These are phyloP conservation scores for Serendipita sp. DNA, from an alignment of 768 basidiomycete species.

Conservation along the genomic window DNA sequence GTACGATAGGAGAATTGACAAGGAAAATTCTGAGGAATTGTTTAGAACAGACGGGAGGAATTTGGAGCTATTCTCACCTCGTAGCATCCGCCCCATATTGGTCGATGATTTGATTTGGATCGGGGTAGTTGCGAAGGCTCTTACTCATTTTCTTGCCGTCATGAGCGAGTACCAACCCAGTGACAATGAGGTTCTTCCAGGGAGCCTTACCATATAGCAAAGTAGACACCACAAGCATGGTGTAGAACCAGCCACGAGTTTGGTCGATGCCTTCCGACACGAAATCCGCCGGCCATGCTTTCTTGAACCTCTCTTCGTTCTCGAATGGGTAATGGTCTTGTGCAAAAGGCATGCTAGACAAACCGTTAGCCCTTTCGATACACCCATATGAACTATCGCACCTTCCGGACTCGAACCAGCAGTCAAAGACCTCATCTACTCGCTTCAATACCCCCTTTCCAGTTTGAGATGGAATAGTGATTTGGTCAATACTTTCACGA, in stretches of 20 bases:
- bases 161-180: slow-evolving; percentile 85
- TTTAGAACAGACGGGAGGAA: neutral
- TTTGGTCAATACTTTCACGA: slow-evolving; percentile 85
- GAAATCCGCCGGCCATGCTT: slow-evolving; percentile 85
- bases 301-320: slow-evolving; percentile 76
- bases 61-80: slow-evolving; percentile 31
- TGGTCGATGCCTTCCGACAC: slow-evolving; percentile 98
- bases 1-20: slow-evolving; percentile 96
- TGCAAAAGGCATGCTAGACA: slow-evolving; percentile 86
- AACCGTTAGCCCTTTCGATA: neutral
- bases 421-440: slow-evolving; percentile 97
- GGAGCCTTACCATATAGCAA: slow-evolving; percentile 87
- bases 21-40: slow-evolving; percentile 65
- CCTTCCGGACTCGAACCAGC: slow-evolving; percentile 99
- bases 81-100: slow-evolving; percentile 92
- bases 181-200: slow-evolving; percentile 96
- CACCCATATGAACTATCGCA: slow-evolving; percentile 20
- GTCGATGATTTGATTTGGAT: slow-evolving; percentile 79
- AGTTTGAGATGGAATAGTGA: slow-evolving; percentile 82
- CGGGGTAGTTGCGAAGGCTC: slow-evolving; percentile 90
- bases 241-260: slow-evolving; percentile 99
- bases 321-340: slow-evolving; percentile 97
- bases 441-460: slow-evolving; percentile 78
- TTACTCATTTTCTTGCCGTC: slow-evolving; percentile 99
- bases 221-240: slow-evolving; percentile 86